These are phyloP conservation scores for Glarea lozoyensis DNA, from an alignment of 495 filamentous ascomycete genomes.

Conservation along the genomic window DNA sequence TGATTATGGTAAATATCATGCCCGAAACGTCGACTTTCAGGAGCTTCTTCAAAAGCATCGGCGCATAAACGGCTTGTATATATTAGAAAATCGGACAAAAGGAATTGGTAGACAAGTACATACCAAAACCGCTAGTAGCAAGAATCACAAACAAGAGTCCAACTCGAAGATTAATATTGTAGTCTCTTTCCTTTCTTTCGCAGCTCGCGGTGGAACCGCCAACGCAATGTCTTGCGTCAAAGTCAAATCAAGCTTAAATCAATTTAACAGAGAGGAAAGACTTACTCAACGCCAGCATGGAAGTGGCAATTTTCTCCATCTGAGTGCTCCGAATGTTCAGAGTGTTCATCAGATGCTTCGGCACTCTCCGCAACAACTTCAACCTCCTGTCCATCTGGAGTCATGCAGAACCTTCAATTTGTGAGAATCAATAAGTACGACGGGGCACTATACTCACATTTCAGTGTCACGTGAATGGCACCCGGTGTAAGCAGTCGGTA, in stretches of 20 bases:
- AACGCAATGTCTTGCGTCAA: conserved; percentile 37
- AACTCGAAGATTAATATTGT: conserved; percentile 50
- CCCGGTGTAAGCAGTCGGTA: conserved; percentile 38
- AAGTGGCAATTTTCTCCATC: conserved; percentile 45
- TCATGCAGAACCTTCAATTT: conserved; percentile 36
- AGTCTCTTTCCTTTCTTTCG: conserved; percentile 36
- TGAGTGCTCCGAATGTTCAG: neutral
- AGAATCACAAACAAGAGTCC: conserved; percentile 54
- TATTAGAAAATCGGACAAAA: no score
- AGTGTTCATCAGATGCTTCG: conserved; percentile 13
- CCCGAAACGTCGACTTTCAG: no score
- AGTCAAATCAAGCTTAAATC: neutral
- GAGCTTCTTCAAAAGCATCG: no score
- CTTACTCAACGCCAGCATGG: conserved; percentile 56
- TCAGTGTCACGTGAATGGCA: conserved; percentile 38
- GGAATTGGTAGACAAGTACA: no score
- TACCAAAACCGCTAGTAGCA: conserved; percentile 31
- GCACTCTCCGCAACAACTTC: conserved; percentile 14
- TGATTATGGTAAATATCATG: conserved; percentile 38
- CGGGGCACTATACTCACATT: neutral
- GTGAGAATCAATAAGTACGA: conserved; percentile 16
- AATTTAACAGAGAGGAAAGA: neutral
- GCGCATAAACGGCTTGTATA: no score
- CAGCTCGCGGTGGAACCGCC: conserved; percentile 28
- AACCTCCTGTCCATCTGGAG: conserved; percentile 38